Conservation (phyloP, 164 flowering plant species). For the Euptelea pleiosperma region DNA sequence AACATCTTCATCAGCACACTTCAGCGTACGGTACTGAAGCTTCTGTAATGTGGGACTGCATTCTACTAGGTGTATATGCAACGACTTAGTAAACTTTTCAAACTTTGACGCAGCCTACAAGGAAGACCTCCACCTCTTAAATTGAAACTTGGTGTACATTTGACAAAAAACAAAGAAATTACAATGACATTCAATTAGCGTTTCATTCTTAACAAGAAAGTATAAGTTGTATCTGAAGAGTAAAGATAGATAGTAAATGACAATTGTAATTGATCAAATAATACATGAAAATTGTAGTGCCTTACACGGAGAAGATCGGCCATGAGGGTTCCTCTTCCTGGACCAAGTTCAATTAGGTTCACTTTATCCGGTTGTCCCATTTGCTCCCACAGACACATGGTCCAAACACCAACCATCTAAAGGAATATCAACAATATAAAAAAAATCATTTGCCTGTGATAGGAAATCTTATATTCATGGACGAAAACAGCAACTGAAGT, state of each 20-base stretch:
- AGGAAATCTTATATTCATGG: neutral
- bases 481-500: neutral
- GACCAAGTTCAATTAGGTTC: conserved; percentile 90
- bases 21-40: conserved; percentile 60
- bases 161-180: too few relatives aligned
- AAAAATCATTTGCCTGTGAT: neutral
- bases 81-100: conserved; percentile 60
- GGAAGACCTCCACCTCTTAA: conserved; percentile 10
- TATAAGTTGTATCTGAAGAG: too few relatives aligned
- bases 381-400: conserved; percentile 96
- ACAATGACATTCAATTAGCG: too few relatives aligned
- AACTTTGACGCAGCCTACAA: conserved; percentile 84
- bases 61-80: conserved; percentile 86
- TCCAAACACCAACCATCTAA: conserved; percentile 96
- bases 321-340: conserved; percentile 98
- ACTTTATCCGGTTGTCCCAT: conserved; percentile 86
- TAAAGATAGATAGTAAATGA: too few relatives aligned
- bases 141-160: neutral
- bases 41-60: conserved; percentile 84
- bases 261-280: too few relatives aligned
- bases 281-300: neutral
- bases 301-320: conserved; percentile 95
- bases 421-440: neutral
- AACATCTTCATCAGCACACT: conserved; percentile 49
- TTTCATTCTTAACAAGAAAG: too few relatives aligned